These are phyloP conservation scores for Tylopilus rubrobrunneus DNA, from an alignment of 768 basidiomycete species.

Conservation along the genomic window DNA sequence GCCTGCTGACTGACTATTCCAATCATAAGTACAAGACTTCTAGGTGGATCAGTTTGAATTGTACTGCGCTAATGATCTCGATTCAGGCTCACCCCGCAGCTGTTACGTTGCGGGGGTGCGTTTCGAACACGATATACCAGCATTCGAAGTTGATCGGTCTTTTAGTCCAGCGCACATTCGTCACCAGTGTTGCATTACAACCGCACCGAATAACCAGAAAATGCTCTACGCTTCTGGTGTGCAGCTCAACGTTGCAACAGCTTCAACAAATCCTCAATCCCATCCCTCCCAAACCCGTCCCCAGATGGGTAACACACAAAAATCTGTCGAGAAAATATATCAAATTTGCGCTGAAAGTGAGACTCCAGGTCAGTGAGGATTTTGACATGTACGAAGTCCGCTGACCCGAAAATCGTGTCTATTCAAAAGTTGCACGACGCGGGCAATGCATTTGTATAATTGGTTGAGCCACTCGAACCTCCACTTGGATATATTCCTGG, in stretches of 20 bases:
- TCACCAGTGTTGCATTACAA: too few species aligned
- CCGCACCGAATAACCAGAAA: too few species aligned
- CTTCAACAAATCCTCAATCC: constrained; percentile 41
- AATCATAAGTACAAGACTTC: too few species aligned
- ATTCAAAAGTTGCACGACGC: constrained; percentile 36
- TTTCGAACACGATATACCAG: too few species aligned
- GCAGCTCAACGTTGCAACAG: constrained; percentile 23
- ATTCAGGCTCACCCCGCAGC: too few species aligned
- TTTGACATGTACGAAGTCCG: neutral
- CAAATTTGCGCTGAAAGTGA: constrained; percentile 37
- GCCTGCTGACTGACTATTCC: too few species aligned
- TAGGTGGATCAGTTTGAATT: too few species aligned
- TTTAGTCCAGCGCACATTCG: too few species aligned
- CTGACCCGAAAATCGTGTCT: constrained; percentile 45
- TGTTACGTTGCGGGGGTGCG: too few species aligned
- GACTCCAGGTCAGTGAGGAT: neutral
- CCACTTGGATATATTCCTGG: constrained; percentile 46
- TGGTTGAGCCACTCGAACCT: constrained; percentile 42
- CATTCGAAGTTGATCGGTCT: too few species aligned
- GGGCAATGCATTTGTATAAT: constrained; percentile 40
- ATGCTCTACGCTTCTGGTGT: neutral
- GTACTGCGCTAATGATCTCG: too few species aligned
- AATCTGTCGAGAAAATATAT: constrained; percentile 39
- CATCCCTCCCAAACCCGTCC: constrained; percentile 45
- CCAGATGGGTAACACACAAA: constrained; percentile 48